Conservation (phyloP, 352 stramenopile species). For the Lagenidium giganteum region DNA sequence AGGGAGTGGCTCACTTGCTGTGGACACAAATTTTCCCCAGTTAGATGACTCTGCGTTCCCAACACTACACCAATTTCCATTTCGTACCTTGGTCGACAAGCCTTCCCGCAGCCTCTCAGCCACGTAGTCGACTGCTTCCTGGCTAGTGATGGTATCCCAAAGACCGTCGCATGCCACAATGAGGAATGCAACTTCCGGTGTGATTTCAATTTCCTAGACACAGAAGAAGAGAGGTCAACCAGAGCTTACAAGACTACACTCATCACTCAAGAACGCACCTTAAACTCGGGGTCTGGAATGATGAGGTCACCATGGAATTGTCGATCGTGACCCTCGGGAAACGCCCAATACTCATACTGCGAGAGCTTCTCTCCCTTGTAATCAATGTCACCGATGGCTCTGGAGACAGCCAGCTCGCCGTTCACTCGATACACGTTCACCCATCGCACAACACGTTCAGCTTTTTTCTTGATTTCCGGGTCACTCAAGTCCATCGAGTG, state of each 20-base stretch:
- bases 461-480: conserved; percentile 77
- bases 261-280: conserved; percentile 16
- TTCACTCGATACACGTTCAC: conserved; percentile 87
- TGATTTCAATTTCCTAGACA: conserved; percentile 82
- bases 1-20: conserved; percentile 79
- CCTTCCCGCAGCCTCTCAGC: conserved; percentile 60
- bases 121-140: conserved; percentile 87
- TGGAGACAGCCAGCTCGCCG: conserved; percentile 89
- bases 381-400: conserved; percentile 89
- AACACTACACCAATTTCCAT: no score
- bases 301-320: conserved; percentile 84
- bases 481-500: conserved; percentile 88
- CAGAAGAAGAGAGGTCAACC: not conserved
- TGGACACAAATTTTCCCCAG: not conserved
- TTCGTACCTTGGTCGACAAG: conserved; percentile 53
- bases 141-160: conserved; percentile 91
- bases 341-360: conserved; percentile 82
- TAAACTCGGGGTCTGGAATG: conserved; percentile 81
- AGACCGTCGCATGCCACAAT: conserved; percentile 90
- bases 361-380: conserved; percentile 82
- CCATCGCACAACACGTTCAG: conserved; percentile 77
- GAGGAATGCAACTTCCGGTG: conserved; percentile 87
- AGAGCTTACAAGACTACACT: conserved; percentile 1
- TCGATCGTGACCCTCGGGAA: conserved; percentile 73
- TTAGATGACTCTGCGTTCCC: no score